A percentile compares a stretch with the other conserved stretches of the same genome.
phyloP scores from a whole-genome alignment of 1,139 yeast genomes.

The Debaryomyces udenii region DNA sequence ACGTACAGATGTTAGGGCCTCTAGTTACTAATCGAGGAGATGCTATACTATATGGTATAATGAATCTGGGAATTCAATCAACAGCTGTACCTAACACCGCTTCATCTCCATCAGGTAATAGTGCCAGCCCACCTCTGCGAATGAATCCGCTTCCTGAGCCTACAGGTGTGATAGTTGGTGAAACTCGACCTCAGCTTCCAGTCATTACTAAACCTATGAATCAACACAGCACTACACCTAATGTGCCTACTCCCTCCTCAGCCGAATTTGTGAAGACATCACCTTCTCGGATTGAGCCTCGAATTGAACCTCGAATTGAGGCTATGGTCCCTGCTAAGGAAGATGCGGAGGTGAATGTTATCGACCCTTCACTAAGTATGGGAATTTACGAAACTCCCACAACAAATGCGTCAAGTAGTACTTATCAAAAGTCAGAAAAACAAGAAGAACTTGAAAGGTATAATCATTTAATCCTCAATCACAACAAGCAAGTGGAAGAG shows the following conservation, averaged over 20 bases:
- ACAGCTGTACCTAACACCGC: neutral
- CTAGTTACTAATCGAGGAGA: constrained; percentile 18
- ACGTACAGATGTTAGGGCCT: constrained; percentile 15
- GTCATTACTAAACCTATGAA: neutral
- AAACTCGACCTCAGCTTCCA: constrained; percentile 9
- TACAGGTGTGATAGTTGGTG: constrained; percentile 9
- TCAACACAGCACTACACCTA: neutral
- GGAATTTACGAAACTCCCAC: neutral
- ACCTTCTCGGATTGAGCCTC: neutral
- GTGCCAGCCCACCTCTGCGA: constrained; percentile 5
- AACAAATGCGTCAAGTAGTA: neutral
- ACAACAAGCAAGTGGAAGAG: constrained; percentile 16
- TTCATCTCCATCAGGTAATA: neutral
- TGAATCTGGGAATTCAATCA: constrained; percentile 8
- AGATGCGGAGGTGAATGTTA: constrained; percentile 7
- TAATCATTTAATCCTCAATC: constrained; percentile 13
- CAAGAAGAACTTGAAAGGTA: constrained; percentile 14
- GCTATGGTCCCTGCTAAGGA: too few relatives aligned
- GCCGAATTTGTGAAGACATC: neutral
- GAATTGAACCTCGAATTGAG: too few relatives aligned
- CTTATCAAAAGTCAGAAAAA: constrained; percentile 5
- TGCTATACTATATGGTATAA: constrained; percentile 13
- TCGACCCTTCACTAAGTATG: constrained; percentile 13
- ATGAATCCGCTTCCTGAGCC: neutral
- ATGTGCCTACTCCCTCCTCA: neutral